Conservation (phyloP, 2,329 filamentous ascomycete species). For the Sodiomyces alkalinus region DNA sequence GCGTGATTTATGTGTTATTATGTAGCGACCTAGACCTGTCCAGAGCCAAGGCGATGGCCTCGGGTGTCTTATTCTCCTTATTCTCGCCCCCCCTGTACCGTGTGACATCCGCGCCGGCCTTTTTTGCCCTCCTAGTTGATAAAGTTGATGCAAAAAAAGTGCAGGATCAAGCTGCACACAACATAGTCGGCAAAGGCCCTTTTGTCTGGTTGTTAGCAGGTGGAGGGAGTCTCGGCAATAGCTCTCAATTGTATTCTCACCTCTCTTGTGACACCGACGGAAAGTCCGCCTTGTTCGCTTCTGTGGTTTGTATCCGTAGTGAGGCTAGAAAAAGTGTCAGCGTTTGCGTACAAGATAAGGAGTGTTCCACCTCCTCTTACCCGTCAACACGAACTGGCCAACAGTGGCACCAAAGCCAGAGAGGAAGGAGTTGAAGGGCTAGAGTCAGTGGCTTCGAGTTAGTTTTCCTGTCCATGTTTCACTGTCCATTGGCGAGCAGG, state of each 20-base stretch:
- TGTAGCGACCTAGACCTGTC: no score
- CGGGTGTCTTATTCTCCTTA: constrained; percentile 1
- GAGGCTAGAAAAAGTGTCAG: constrained; percentile 30
- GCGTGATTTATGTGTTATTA: no score
- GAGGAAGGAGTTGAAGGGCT: constrained; percentile 99
- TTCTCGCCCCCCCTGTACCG: background rate
- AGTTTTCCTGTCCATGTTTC: background rate
- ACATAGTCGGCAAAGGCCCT: constrained; percentile 95
- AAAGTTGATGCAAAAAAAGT: constrained; percentile 99
- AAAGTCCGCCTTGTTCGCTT: constrained; percentile 67
- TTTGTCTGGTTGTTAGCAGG: constrained; percentile 8
- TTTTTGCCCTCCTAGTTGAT: constrained; percentile 74
- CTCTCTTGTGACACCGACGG: constrained; percentile 64
- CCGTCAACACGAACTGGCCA: constrained; percentile 92
- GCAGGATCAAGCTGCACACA: constrained; percentile 84
- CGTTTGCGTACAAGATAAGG: background rate
- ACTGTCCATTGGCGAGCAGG: no score
- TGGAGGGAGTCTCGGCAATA: constrained; percentile 7
- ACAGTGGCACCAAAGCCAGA: constrained; percentile 90
- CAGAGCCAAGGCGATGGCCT: no score
- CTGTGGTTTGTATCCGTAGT: constrained; percentile 82
- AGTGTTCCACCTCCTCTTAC: constrained; percentile 28
- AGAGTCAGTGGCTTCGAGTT: constrained; percentile 5
- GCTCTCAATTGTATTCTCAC: constrained; percentile 23
- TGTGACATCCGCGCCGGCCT: background rate